Evolutionary conservation across 306 rosid species (phyloP).

Genomic region (Inga leiocalycina): DNA sequence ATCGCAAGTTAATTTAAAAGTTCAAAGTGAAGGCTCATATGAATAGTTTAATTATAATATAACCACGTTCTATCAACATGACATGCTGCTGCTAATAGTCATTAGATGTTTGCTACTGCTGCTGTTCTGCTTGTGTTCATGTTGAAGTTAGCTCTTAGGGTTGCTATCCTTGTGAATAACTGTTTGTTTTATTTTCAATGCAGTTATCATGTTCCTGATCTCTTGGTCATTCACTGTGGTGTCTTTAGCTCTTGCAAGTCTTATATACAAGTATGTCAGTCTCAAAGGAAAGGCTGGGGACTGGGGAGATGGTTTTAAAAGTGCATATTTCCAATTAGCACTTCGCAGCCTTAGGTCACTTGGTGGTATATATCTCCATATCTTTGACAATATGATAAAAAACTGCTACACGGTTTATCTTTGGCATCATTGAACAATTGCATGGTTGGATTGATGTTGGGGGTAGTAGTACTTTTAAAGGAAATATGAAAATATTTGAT

Average conservation of each 20-base stretch:
- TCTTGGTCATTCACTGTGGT: conserved; percentile 98
- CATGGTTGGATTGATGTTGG: neutral
- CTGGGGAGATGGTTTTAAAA: conserved; percentile 99
- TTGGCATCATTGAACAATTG: conserved; percentile 28
- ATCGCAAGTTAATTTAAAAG: neutral
- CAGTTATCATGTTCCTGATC: conserved; percentile 99
- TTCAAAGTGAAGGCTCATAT: neutral
- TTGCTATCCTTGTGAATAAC: conserved; percentile 26
- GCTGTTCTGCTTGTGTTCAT: conserved; percentile 8
- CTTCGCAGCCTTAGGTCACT: conserved; percentile 98
- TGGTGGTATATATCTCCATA: conserved; percentile 66
- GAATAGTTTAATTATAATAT: neutral
- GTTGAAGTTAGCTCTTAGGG: conserved; percentile 18
- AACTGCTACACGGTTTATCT: neutral
- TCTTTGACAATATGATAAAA: conserved; percentile 10
- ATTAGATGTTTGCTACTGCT: conserved; percentile 26
- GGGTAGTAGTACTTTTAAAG: too few relatives aligned
- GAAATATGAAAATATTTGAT: too few relatives aligned
- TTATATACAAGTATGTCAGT: conserved; percentile 93
- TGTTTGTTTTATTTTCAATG: conserved; percentile 37
- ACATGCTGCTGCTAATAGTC: conserved; percentile 23
- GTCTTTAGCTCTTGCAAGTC: conserved; percentile 93
- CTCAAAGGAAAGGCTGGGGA: conserved; percentile 99
- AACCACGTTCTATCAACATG: neutral
- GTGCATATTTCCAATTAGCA: conserved; percentile 98